These are phyloP conservation scores for Prototheca wickerhamii DNA, from an alignment of 163 green algal species.

Conservation along the genomic window DNA sequence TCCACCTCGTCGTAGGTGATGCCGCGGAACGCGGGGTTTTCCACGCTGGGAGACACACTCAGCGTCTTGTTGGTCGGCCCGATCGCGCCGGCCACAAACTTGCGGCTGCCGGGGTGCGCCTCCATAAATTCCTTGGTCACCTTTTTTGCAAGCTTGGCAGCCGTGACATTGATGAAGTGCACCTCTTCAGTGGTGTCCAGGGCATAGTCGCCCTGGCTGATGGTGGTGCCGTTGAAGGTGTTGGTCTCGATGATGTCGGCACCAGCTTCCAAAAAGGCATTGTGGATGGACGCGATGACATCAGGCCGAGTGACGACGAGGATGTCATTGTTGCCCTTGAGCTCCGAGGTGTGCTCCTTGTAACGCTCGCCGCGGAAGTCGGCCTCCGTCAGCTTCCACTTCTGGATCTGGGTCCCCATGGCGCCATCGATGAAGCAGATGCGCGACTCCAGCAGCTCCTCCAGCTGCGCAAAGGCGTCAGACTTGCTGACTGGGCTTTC, in stretches of 20 bases:
- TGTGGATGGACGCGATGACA: slow-evolving; percentile 91
- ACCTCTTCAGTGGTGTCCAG: slow-evolving; percentile 85
- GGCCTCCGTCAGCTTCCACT: slow-evolving; percentile 80
- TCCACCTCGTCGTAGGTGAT: slow-evolving; percentile 96
- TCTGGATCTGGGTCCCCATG: slow-evolving; percentile 95
- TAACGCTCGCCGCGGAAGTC: slow-evolving; percentile 78
- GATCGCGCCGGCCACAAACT: slow-evolving; percentile 91
- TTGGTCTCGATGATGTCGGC: slow-evolving; percentile 99
- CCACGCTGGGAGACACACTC: slow-evolving; percentile 85
- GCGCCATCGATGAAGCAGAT: slow-evolving; percentile 95
- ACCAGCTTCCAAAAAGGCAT: slow-evolving; percentile 75
- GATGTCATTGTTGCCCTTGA: slow-evolving; percentile 98
- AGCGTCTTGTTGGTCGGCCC: slow-evolving; percentile 96
- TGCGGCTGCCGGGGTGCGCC: slow-evolving; percentile 57
- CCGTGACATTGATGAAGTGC: slow-evolving; percentile 78
- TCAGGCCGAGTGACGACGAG: slow-evolving; percentile 91
- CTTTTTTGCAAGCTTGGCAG: slow-evolving; percentile 80
- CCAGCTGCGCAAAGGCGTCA: slow-evolving; percentile 43
- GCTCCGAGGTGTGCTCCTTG: slow-evolving; percentile 67
- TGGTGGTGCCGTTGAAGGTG: slow-evolving; percentile 96
- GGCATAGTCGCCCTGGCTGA: slow-evolving; percentile 87
- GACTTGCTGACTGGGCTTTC: slow-evolving; percentile 6
- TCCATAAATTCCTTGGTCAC: slow-evolving; percentile 62
- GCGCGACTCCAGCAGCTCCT: slow-evolving; percentile 60
- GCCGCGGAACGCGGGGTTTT: slow-evolving; percentile 91